phyloP scores from a whole-genome alignment of 2,329 filamentous ascomycete species.

The Westerdykella aurantiaca region DNA sequence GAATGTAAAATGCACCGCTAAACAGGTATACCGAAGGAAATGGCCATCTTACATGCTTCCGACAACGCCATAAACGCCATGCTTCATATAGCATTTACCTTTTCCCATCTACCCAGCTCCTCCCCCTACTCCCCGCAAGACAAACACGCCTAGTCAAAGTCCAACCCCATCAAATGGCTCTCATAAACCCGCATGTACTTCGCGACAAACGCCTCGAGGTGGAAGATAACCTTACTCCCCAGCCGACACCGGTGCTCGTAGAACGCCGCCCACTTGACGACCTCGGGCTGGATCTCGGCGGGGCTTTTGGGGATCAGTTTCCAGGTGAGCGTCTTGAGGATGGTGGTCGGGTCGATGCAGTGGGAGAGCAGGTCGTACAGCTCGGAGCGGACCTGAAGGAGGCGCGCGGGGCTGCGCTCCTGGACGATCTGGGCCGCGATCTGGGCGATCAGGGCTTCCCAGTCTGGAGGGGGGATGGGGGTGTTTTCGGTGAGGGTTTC shows the following conservation, averaged over 20 bases:
- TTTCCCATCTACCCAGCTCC: too few species aligned
- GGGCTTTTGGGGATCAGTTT: slow-evolving; percentile 84
- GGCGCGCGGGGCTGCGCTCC: slow-evolving; percentile 83
- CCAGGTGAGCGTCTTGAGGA: slow-evolving; percentile 91
- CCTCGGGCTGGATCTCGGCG: slow-evolving; percentile 81
- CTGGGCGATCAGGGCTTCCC: slow-evolving; percentile 85
- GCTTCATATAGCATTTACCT: too few species aligned
- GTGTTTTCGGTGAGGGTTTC: slow-evolving; percentile 86
- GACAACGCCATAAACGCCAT: not conserved
- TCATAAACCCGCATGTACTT: slow-evolving; percentile 97
- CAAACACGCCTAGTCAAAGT: slow-evolving; percentile 45
- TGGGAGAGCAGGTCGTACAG: slow-evolving; percentile 97
- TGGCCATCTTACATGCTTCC: not conserved
- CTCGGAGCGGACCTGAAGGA: slow-evolving; percentile 82
- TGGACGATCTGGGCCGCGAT: slow-evolving; percentile 91
- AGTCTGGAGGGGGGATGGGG: slow-evolving; percentile 88
- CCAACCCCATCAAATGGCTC: slow-evolving; percentile 54
- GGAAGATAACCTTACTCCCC: slow-evolving; percentile 94
- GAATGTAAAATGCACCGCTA: slow-evolving; percentile 1
- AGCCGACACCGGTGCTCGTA: slow-evolving; percentile 93
- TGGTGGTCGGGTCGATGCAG: slow-evolving; percentile 91
- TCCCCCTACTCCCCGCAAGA: not conserved
- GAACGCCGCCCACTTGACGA: slow-evolving; percentile 93
- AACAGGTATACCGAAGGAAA: not conserved
- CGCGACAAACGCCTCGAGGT: slow-evolving; percentile 94